Base-by-base conservation (phyloP, 352 stramenopile species). In the Phytophthora citricola region DNA sequence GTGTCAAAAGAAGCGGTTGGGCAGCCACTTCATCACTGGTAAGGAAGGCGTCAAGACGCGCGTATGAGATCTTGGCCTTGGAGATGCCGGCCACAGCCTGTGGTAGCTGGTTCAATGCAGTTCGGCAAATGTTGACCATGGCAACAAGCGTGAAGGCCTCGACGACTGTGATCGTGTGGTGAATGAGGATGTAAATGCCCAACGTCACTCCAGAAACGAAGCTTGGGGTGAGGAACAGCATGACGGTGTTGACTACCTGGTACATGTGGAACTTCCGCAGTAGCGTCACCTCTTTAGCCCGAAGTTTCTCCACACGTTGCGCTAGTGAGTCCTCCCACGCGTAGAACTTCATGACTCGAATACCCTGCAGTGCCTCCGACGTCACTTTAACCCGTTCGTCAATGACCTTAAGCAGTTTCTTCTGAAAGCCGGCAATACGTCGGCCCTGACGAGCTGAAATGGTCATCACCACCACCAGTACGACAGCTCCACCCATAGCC, bases 281-380 rank as follows among this genome's bases (percentile, higher is more conserved):
- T 9, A 81, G 41, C 49, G 44, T 26, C 31, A 88, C 69, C 34
- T 90, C 81, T 20, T 52, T 58, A 3, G 64, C 66, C 5, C 81
- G 79, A 10, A 90, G 72, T 34, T 67, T 65, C 27, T 54, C 60
- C 17, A 90, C 61, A 10, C 71, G 75, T 3, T 63, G 60, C 2
- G 48, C 43, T 4, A 85, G 48, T 1, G 75, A 76, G 1, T 72
- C 52, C 48, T 88, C 79, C 89, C 90, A 98, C 14, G 81, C 86
- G 58, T 97, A 95, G 53, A 97, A 91, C 56, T 97, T 98, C 49
- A 98, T 85, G 46, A 90, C 87, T 24, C 89, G 75, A 40, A 98
- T 94, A 1, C 92, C 93, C 5, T 87, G 69, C 0, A 99, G 75
- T 10, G 96, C 85, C 72, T 98, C 94, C 50, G 93, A 97, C 24